Percentiles rank a stretch among this genome's conserved stretches.
phyloP scores from a whole-genome alignment of 805 yeast species.

The Candida insectalens region DNA sequence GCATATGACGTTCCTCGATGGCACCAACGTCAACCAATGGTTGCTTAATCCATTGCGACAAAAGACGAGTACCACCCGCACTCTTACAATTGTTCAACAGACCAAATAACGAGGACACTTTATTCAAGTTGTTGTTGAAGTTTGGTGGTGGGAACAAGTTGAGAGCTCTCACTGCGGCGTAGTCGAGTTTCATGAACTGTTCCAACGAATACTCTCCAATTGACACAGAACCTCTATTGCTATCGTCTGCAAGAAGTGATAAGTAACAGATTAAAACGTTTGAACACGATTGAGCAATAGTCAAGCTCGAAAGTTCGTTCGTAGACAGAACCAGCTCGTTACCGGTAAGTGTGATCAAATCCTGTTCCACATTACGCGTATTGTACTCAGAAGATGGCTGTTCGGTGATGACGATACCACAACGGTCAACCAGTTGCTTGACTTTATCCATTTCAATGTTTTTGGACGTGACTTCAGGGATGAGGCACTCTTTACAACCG shows the following conservation, averaged over 20 bases:
- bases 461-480: constrained; percentile 28
- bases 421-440: constrained; percentile 63
- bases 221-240: constrained; percentile 43
- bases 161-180: constrained; percentile 81
- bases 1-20: constrained; percentile 58
- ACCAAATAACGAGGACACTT: constrained; percentile 57
- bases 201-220: constrained; percentile 60
- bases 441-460: constrained; percentile 58
- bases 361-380: constrained; percentile 66
- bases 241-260: constrained; percentile 47
- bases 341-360: constrained; percentile 60
- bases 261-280: constrained; percentile 65
- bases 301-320: constrained; percentile 39
- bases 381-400: constrained; percentile 48
- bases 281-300: constrained; percentile 49
- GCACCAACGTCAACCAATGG: constrained; percentile 62
- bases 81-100: constrained; percentile 83
- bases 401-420: constrained; percentile 63
- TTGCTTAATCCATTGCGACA: constrained; percentile 94
- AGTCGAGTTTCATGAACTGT: constrained; percentile 84
- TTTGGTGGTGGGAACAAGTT: constrained; percentile 65
- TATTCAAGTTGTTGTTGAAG: constrained; percentile 34
- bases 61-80: constrained; percentile 75
- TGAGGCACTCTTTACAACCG: constrained; percentile 77
- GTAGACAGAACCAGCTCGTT: constrained; percentile 45